phyloP scores from a whole-genome alignment of 768 basidiomycete genomes.

The Russula sp. region DNA sequence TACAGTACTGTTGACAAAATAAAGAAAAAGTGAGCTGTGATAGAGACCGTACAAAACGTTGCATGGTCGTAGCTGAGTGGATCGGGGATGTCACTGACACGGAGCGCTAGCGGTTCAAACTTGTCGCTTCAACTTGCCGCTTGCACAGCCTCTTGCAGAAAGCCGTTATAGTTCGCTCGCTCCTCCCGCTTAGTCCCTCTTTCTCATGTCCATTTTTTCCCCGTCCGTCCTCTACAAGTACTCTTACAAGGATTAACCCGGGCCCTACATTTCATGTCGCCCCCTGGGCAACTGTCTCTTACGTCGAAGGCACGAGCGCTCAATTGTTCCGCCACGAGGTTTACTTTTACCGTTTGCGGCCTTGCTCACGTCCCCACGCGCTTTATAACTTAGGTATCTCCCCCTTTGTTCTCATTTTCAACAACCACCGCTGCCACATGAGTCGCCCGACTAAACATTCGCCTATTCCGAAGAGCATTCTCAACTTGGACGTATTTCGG shows the following conservation, averaged over 20 bases:
- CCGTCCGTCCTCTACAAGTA: neutral
- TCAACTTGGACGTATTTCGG: slow-evolving; percentile 7
- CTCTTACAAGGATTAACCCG: neutral
- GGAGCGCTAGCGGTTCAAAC: no score
- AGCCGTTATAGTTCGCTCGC: no score
- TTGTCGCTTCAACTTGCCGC: no score
- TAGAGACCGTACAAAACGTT: no score
- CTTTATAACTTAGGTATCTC: neutral
- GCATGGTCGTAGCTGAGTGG: no score
- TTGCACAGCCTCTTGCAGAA: no score
- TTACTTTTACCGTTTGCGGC: neutral
- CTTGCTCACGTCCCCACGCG: neutral
- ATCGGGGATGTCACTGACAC: no score
- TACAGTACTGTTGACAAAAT: no score
- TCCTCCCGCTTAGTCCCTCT: no score
- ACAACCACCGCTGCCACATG: neutral
- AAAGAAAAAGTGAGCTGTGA: no score
- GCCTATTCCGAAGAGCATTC: slow-evolving; percentile 7
- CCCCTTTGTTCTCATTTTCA: slow-evolving; percentile 4
- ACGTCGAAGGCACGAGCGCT: neutral
- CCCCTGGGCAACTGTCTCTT: neutral
- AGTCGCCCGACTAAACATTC: neutral
- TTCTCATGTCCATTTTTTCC: neutral
- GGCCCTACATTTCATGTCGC: neutral
- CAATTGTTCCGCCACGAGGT: neutral